Base-by-base conservation (phyloP, 164 flowering plant genomes). In the Magnolia kwangsiensis region DNA sequence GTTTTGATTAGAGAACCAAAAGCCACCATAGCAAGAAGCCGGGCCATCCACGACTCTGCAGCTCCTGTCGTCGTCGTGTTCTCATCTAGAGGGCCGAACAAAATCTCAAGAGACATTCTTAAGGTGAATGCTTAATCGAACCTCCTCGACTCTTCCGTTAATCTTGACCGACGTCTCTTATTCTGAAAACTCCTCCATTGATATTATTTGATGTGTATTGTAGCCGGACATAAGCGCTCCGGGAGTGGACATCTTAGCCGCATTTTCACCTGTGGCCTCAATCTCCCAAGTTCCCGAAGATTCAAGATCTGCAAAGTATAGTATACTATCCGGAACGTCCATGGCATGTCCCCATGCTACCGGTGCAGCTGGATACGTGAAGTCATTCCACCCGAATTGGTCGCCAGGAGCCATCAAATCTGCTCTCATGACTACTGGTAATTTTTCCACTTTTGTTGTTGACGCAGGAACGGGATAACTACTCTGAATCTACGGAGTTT, bases 1-100 rank as follows among this genome's bases (percentile, higher is more conserved):
- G 61, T 11, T 16, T 1, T 55, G 45, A 37, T 55, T 16, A 55
- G 61, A 55, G 18, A 55, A 55, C 11, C 61, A 10, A 10, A 55
- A 16, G 61, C 61, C 18, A 8, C 16, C 2, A 55, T 13, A 10
- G 3, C 8, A 55, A 55, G 18, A 55, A 55, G 61, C 8, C 18
- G 18, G 18, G 61, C 61, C 61, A 55, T 55, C 18, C 61, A 10
- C 8, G 80, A 67, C 21, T 1, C 63, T 13, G 61, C 31, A 11
- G 64, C 50, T 27, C 90, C 92, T 10, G 91, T 92, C 59, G 78
- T 92, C 23, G 89, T 90, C 69, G 87, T 92, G 37, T 93, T 91
- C 84, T 91, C 97, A 5, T 85, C 95, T 2, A 84, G 95, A 81
- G 95, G 97, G 2, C 97, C 95, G 21, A 91, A 88, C 63, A 0